Evolutionary conservation across 2,329 filamentous ascomycete species (phyloP).

Genomic region (Pyrenophora teres): DNA sequence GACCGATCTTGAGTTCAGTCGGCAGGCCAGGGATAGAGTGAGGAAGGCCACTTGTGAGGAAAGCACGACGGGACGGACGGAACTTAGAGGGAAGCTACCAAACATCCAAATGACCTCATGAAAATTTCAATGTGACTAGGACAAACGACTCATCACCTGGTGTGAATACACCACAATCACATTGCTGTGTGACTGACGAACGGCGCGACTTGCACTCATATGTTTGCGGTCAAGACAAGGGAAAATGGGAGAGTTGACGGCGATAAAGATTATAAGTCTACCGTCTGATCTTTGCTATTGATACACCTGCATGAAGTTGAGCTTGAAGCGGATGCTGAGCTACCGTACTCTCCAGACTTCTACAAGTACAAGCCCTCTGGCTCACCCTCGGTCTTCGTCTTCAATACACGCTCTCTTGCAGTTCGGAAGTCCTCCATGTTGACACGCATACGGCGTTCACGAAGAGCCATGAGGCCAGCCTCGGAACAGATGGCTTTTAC

Average conservation of each 20-base stretch:
- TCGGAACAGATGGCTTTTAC: slow-evolving; percentile 99
- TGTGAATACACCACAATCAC: too few relatives aligned
- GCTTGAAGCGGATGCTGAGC: slow-evolving; percentile 6
- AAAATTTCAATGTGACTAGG: too few relatives aligned
- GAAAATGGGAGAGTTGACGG: not conserved
- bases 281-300: slow-evolving; percentile 9
- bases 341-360: slow-evolving; percentile 1
- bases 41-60: too few relatives aligned
- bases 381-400: slow-evolving; percentile 98
- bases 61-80: too few relatives aligned
- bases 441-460: slow-evolving; percentile 95
- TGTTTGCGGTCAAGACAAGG: not conserved
- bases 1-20: too few relatives aligned
- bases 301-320: slow-evolving; percentile 21
- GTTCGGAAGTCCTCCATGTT: slow-evolving; percentile 98
- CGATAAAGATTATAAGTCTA: slow-evolving; percentile 12
- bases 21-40: too few relatives aligned
- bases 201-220: not conserved
- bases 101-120: too few relatives aligned
- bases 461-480: slow-evolving; percentile 88
- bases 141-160: too few relatives aligned
- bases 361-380: slow-evolving; percentile 99
- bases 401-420: slow-evolving; percentile 90
- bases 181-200: not conserved
- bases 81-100: too few relatives aligned